phyloP scores from a whole-genome alignment of 2,329 filamentous ascomycete species.

The Pseudocercospora vitis region DNA sequence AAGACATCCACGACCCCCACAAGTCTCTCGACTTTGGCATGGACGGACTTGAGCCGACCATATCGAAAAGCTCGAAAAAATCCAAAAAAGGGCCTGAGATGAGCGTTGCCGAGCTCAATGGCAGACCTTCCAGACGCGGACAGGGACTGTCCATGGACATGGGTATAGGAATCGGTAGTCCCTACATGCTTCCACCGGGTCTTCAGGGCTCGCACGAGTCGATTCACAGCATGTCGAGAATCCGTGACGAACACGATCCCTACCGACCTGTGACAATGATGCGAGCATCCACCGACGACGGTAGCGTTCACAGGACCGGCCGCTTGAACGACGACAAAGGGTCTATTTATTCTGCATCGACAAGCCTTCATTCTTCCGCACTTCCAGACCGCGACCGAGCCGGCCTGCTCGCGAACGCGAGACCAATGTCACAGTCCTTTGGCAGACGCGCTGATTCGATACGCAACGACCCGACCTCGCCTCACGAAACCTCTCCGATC shows the following conservation, averaged over 20 bases:
- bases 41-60: constrained; percentile 45
- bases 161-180: constrained; percentile 71
- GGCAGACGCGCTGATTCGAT: constrained; percentile 43
- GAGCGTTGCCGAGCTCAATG: constrained; percentile 54
- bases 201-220: constrained; percentile 80
- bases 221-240: constrained; percentile 77
- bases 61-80: constrained; percentile 37
- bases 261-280: constrained; percentile 69
- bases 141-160: constrained; percentile 55
- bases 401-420: constrained; percentile 57
- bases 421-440: constrained; percentile 57
- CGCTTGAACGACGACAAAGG: constrained; percentile 40
- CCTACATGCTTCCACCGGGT: constrained; percentile 88
- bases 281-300: constrained; percentile 46
- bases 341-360: constrained; percentile 55
- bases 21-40: constrained; percentile 92
- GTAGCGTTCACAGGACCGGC: constrained; percentile 23
- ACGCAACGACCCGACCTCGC: constrained; percentile 20
- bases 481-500: constrained; percentile 18
- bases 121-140: constrained; percentile 31
- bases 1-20: constrained; percentile 84
- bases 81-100: constrained; percentile 51
- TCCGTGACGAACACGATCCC: constrained; percentile 76
- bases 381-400: constrained; percentile 42
- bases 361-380: constrained; percentile 45